phyloP scores from a whole-genome alignment of 2,329 filamentous ascomycete genomes.

The Ramularia collo-cygni region DNA sequence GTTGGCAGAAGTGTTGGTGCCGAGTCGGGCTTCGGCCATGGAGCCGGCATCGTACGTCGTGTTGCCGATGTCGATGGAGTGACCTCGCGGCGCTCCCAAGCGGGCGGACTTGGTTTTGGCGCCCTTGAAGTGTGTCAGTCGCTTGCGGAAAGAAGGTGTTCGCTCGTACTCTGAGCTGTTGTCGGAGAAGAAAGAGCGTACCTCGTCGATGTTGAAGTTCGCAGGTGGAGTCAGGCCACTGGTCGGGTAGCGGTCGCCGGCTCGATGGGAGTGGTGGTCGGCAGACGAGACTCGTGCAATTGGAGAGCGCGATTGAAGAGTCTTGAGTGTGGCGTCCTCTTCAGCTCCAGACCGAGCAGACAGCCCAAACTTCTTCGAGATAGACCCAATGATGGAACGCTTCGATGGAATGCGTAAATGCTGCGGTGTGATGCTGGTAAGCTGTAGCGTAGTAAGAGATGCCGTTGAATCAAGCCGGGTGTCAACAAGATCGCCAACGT shows the following conservation, averaged over 20 bases:
- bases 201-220: slow-evolving; percentile 35
- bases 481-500: slow-evolving; percentile 27
- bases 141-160: slow-evolving; percentile 31
- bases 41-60: slow-evolving; percentile 27
- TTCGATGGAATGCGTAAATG: slow-evolving; percentile 29
- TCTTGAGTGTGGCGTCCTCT: slow-evolving; percentile 13
- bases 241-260: slow-evolving; percentile 45
- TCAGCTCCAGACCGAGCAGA: slow-evolving; percentile 7
- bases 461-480: slow-evolving; percentile 19
- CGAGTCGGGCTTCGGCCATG: slow-evolving; percentile 17
- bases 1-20: slow-evolving; percentile 18
- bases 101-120: slow-evolving; percentile 11
- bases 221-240: slow-evolving; percentile 39
- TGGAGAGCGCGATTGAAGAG: slow-evolving; percentile 9
- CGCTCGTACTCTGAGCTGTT: slow-evolving; percentile 30
- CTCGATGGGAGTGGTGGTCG: slow-evolving; percentile 27
- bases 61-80: slow-evolving; percentile 21
- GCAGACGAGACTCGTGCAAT: slow-evolving; percentile 12
- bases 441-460: slow-evolving; percentile 27
- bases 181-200: slow-evolving; percentile 39
- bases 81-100: slow-evolving; percentile 11
- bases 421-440: slow-evolving; percentile 20
- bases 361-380: slow-evolving; percentile 29
- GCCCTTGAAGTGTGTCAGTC: slow-evolving; percentile 25
- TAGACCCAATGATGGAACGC: slow-evolving; percentile 31